Evolutionary conservation across 805 yeast genomes (phyloP).

Genomic region (Myxozyma neglecta): DNA sequence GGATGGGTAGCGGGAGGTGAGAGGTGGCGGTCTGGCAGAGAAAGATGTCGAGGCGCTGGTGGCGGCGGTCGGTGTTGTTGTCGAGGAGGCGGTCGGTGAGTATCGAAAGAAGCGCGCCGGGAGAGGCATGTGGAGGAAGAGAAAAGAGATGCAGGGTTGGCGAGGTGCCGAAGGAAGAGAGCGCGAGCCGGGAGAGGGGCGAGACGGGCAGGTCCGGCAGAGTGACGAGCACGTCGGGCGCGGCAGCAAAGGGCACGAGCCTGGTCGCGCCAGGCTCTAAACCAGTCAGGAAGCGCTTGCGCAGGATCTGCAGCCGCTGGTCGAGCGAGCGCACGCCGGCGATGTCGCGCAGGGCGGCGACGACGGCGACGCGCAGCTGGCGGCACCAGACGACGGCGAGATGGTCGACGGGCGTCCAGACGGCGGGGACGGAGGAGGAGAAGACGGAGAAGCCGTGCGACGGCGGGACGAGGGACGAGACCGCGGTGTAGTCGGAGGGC

Average conservation of each 20-base stretch:
- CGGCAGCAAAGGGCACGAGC: constrained; percentile 12
- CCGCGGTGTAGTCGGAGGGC: constrained; percentile 86
- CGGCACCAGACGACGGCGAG: constrained; percentile 96
- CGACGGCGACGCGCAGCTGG: too few species aligned
- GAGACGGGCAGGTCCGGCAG: too few species aligned
- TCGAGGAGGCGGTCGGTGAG: too few species aligned
- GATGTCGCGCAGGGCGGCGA: too few species aligned
- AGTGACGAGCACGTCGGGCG: too few species aligned
- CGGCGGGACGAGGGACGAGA: constrained; percentile 69
- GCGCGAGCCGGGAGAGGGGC: too few species aligned
- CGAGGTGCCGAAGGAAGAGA: too few species aligned
- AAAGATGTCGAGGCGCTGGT: constrained; percentile 33
- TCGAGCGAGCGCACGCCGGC: constrained; percentile 60
- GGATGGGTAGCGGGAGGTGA: constrained; percentile 17
- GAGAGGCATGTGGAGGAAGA: too few species aligned
- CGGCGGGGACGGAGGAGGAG: constrained; percentile 82
- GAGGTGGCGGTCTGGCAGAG: constrained; percentile 29
- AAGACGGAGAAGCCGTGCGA: constrained; percentile 78
- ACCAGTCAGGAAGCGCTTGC: constrained; percentile 43
- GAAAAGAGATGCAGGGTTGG: too few species aligned
- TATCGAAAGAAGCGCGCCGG: too few species aligned
- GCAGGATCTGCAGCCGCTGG: constrained; percentile 61
- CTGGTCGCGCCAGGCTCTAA: constrained; percentile 29
- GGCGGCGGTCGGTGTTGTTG: too few species aligned
- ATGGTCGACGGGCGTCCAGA: constrained; percentile 94